Evolutionary conservation across 805 yeast species (phyloP), one percentile per base, ranked within the genome.

Genomic region (Nakazawaea ishiwadae): DNA sequence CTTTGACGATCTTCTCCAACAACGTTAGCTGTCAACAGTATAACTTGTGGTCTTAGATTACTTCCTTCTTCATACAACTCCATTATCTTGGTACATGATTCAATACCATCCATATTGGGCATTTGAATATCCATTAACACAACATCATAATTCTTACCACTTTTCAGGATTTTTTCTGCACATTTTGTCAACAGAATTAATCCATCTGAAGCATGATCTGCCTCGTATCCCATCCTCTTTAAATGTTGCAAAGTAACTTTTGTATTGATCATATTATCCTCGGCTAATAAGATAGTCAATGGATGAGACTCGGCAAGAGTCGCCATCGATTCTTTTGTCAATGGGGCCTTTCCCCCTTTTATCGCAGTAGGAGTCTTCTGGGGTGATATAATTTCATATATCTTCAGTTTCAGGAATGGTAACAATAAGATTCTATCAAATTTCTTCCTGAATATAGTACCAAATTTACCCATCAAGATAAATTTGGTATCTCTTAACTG

Each of bases 51-150:
- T 35, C 62, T 48, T 6, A 47, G n/a, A n/a, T n/a, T n/a, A 44
- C 3, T 52, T 50, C 14, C 49, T 46, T 52, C 56, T 1, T 27
- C 27, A 40, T 69, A 71, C 19, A 51, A 40, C 35, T 56, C 53
- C 32, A 50, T 52, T 29, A 72, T 51, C 41, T 69, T 74, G 8
- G 54, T 54, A 0, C 76, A 65, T 1, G 77, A 68, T 4, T 69
- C 65, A n/a, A 75, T 64, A 1, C 84, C 84, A 52, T 79, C 84
- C 45, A 73, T 65, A 14, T 68, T 57, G 6, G 79, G 78, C 68
- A 77, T 66, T 37, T 77, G 79, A 17, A 71, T 66, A 51, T 79
- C 84, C 72, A 79, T 70, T 30, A 79, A 59, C 15, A 79, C 68
- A 29, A 73, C 64, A 48, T 76, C 77, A 52, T 77, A 78, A 39